phyloP scores from a whole-genome alignment of 2,329 filamentous ascomycete species.

The Beauveria rudraprayagi region DNA sequence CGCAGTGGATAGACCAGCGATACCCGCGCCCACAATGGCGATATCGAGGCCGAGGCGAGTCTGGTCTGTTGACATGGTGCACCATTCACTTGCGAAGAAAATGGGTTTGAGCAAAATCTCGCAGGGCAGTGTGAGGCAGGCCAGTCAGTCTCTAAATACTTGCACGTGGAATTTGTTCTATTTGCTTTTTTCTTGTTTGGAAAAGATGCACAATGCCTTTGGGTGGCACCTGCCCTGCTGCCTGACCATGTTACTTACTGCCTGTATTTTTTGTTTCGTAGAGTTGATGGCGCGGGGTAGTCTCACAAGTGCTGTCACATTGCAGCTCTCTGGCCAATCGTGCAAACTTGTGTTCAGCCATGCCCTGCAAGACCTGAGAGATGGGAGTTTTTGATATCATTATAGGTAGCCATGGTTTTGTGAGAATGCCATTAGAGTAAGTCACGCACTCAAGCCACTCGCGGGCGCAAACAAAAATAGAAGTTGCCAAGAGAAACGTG shows the following conservation, averaged over 20 bases:
- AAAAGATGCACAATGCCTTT: background rate
- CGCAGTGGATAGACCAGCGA: background rate
- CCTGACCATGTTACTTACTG: background rate
- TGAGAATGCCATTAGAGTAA: too few relatives aligned
- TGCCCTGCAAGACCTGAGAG: too few relatives aligned
- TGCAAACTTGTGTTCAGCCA: background rate
- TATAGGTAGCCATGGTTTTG: too few relatives aligned
- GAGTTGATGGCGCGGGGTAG: background rate
- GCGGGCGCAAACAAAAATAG: too few relatives aligned
- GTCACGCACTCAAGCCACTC: too few relatives aligned
- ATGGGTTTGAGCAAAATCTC: background rate
- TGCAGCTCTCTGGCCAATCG: background rate
- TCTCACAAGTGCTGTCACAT: background rate
- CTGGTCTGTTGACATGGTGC: too few relatives aligned
- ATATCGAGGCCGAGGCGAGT: background rate
- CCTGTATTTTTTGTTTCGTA: background rate
- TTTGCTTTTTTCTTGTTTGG: too few relatives aligned
- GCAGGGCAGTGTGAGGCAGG: background rate
- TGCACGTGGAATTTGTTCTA: background rate
- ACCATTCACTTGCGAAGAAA: too few relatives aligned
- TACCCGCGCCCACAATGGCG: background rate
- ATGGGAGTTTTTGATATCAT: too few relatives aligned
- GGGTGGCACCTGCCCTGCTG: background rate
- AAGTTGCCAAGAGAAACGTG: too few relatives aligned
- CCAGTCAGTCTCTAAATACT: background rate